Base-by-base conservation (phyloP, 208 protist genomes). In the Zelonia costaricensis region DNA sequence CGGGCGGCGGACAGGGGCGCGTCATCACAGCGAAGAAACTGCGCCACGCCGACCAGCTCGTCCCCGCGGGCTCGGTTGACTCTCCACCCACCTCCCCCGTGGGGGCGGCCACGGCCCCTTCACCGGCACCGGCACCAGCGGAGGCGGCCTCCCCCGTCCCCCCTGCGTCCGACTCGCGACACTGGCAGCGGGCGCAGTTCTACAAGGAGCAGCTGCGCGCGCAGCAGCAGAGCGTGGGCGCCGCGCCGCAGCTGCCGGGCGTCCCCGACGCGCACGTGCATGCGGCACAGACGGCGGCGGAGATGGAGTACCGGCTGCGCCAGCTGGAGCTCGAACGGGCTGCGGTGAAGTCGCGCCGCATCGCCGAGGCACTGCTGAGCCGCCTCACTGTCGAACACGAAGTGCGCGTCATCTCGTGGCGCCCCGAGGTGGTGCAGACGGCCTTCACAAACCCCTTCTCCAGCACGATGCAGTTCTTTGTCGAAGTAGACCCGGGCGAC, bases 301-400 rank as follows among this genome's bases (percentile, higher is more conserved):
- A 93, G 52, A 58, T 88, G 53, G 89, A 95, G 71, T 87, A 78
- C 30, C 73, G 72, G 7, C 75, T 95, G 43, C 86, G 90, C 28
- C 88, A 86, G 44, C 67, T 90, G 10, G 86, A 95, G 71, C 77
- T 82, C 25, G 75, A 89, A 59, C 90, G 90, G 0, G 84, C 90
- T 35, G 77, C 79, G 31, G 33, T 74, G n/a, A 95, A 95, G 59
- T 75, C 86, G 8, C 62, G 63, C 42, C 67, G 75, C 45, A 95
- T 95, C 52, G 86, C 84, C 15, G 68, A 85, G 45, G 70, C 83
- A 13, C 70, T 95, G 33, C 65, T 86, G 54, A 77, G 78, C 53
- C 84, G 87, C 12, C 60, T 95, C 12, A 95, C 90, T 3, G 69
- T 84, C 12, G 62, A 72, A 40, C 81, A 91, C 62, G 64, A 80